phyloP scores from a whole-genome alignment of 306 rosid genomes.

The Cajanus cajan region DNA sequence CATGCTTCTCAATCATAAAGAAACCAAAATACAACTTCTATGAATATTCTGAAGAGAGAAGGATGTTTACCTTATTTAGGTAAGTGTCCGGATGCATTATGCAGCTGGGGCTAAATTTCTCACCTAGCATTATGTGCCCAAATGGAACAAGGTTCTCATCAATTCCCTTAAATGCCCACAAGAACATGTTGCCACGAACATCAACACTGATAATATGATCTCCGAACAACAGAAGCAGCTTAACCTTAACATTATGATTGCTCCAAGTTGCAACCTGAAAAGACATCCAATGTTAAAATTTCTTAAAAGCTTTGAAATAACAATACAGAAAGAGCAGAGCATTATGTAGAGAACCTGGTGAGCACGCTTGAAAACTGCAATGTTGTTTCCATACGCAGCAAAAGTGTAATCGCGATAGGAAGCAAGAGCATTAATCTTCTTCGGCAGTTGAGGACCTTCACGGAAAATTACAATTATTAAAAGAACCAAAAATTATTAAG shows the following conservation, averaged over 20 bases:
- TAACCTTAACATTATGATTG: conserved; percentile 66
- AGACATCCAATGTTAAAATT: conserved; percentile 1
- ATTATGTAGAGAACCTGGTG: conserved; percentile 55
- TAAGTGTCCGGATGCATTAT: conserved; percentile 92
- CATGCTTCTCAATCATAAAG: conserved; percentile 28
- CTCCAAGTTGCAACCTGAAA: conserved; percentile 80
- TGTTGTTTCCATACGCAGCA: conserved; percentile 64
- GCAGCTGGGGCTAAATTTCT: conserved; percentile 57
- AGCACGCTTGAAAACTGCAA: conserved; percentile 78
- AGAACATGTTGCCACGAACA: conserved; percentile 55
- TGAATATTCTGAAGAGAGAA: background rate
- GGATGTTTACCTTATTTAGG: conserved; percentile 71
- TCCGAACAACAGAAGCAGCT: conserved; percentile 71
- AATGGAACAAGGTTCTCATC: conserved; percentile 53
- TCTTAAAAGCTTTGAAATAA: background rate
- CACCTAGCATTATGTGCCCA: conserved; percentile 56
- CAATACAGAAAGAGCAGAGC: background rate
- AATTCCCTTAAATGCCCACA: conserved; percentile 80
- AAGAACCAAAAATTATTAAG: background rate
- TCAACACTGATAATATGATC: conserved; percentile 77
- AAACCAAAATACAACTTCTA: conserved; percentile 4
- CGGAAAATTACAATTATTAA: background rate
- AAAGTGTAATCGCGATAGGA: conserved; percentile 79
- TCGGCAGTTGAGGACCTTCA: conserved; percentile 80
- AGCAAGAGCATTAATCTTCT: conserved; percentile 89